phyloP scores from a whole-genome alignment of 441 rosid species.

The Kokia cookei region DNA sequence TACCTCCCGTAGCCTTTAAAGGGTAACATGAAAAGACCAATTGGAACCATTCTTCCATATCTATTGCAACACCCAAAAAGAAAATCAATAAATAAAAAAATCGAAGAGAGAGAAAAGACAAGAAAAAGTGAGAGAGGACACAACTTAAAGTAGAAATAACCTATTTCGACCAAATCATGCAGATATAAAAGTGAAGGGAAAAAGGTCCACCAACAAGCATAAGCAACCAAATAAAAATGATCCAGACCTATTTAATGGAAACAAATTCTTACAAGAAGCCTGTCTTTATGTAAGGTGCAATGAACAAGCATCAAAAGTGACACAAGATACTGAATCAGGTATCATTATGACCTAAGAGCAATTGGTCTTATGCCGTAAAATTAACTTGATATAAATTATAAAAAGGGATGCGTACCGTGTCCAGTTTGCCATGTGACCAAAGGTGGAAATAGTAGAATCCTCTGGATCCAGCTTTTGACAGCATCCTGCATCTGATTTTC shows the following conservation, averaged over 20 bases:
- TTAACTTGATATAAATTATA: neutral
- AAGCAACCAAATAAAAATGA: neutral
- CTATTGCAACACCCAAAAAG: conserved; percentile 26
- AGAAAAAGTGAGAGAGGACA: neutral
- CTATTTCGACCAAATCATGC: conserved; percentile 1
- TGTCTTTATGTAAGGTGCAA: neutral
- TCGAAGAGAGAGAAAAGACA: neutral
- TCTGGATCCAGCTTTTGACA: conserved; percentile 71
- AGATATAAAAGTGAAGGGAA: neutral
- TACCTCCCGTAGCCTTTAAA: conserved; percentile 28
- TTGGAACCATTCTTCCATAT: conserved; percentile 86
- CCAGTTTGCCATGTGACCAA: conserved; percentile 53
- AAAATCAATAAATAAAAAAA: neutral
- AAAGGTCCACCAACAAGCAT: neutral
- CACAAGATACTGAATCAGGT: neutral
- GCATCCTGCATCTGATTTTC: conserved; percentile 40
- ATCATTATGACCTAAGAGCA: neutral
- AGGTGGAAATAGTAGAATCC: conserved; percentile 65
- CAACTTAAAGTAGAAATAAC: conserved; percentile 9
- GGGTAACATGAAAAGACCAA: conserved; percentile 88
- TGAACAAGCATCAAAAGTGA: neutral
- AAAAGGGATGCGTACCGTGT: conserved; percentile 39
- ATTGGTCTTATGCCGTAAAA: neutral
- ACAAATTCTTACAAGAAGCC: neutral
- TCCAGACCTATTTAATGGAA: neutral